phyloP scores from a whole-genome alignment of 2,329 filamentous ascomycete genomes.

The Pseudogymnoascus sp. region DNA sequence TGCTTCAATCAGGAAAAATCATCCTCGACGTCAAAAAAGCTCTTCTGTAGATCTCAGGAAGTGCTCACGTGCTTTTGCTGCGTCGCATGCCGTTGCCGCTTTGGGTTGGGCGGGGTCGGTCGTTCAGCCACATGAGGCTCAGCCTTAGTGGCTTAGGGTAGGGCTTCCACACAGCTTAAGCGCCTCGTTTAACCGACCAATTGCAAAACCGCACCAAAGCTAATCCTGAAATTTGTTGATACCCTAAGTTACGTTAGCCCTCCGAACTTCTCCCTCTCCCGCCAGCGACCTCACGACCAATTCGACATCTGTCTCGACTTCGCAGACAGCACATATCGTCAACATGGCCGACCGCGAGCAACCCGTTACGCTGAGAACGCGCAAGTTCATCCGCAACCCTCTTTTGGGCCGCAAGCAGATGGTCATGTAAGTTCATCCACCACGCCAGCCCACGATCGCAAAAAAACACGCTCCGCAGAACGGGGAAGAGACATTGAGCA shows the following conservation, averaged over 20 bases:
- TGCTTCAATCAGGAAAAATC: slow-evolving; percentile 15
- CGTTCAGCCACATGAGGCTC: slow-evolving; percentile 11
- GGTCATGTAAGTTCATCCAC: slow-evolving; percentile 77
- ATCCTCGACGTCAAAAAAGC: slow-evolving; percentile 8
- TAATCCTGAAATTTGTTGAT: slow-evolving; percentile 14
- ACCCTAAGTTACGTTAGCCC: slow-evolving; percentile 13
- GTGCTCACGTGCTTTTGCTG: slow-evolving; percentile 1
- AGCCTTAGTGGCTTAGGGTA: slow-evolving; percentile 12
- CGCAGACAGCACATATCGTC: slow-evolving; percentile 41
- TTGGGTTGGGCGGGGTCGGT: slow-evolving; percentile 10
- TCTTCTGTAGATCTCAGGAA: background rate
- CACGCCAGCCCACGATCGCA: slow-evolving; percentile 14
- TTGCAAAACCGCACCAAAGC: slow-evolving; percentile 12
- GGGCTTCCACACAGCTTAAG: slow-evolving; percentile 8
- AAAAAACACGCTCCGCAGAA: slow-evolving; percentile 11
- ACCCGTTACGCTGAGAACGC: slow-evolving; percentile 83
- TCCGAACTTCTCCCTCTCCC: slow-evolving; percentile 15
- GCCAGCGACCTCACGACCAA: slow-evolving; percentile 23
- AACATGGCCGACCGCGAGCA: slow-evolving; percentile 83
- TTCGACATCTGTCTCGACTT: slow-evolving; percentile 28
- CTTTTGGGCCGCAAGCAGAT: slow-evolving; percentile 99
- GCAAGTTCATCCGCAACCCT: slow-evolving; percentile 99
- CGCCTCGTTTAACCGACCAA: background rate
- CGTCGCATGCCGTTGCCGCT: slow-evolving; percentile 1
- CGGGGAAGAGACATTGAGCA: slow-evolving; percentile 15